phyloP scores from a whole-genome alignment of 169 alveolate genomes.

The Babesia caballi region DNA sequence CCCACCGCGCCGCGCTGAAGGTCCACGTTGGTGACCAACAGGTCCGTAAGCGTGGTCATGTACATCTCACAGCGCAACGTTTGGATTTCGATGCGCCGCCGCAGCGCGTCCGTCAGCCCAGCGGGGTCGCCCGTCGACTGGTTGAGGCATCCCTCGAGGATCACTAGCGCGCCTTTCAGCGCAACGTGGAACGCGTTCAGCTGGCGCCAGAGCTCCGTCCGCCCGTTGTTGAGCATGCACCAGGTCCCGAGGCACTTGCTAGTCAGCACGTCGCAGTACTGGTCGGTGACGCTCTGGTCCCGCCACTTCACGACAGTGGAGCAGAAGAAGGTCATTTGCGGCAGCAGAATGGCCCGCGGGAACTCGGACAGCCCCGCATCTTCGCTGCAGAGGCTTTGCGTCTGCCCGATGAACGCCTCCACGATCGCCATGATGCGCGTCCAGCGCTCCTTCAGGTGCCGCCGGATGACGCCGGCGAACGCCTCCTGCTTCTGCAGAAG shows the following conservation, averaged over 20 bases:
- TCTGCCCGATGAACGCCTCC: constrained; percentile 67
- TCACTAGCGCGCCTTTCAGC: constrained; percentile 61
- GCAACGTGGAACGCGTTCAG: constrained; percentile 71
- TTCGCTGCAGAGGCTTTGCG: constrained; percentile 42
- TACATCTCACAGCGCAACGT: constrained; percentile 72
- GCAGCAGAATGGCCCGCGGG: constrained; percentile 67
- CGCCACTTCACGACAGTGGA: constrained; percentile 64
- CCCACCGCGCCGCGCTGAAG: not conserved
- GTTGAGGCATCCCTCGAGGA: constrained; percentile 50
- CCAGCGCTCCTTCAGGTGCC: constrained; percentile 70
- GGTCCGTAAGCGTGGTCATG: constrained; percentile 66
- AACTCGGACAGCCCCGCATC: constrained; percentile 69
- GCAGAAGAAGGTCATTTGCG: constrained; percentile 67
- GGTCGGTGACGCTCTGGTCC: constrained; percentile 67
- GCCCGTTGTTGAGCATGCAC: constrained; percentile 67
- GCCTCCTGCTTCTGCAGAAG: constrained; percentile 34
- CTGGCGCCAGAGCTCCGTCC: constrained; percentile 61
- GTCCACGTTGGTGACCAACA: constrained; percentile 64
- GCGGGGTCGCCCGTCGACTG: constrained; percentile 13
- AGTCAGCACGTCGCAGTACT: constrained; percentile 68
- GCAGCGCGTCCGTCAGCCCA: not conserved
- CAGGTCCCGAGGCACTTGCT: constrained; percentile 72
- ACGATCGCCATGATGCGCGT: constrained; percentile 65
- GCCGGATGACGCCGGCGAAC: constrained; percentile 11
- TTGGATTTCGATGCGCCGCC: constrained; percentile 62